Evolutionary conservation across 352 stramenopile species (phyloP).

Genomic region (Phytophthora quininea): DNA sequence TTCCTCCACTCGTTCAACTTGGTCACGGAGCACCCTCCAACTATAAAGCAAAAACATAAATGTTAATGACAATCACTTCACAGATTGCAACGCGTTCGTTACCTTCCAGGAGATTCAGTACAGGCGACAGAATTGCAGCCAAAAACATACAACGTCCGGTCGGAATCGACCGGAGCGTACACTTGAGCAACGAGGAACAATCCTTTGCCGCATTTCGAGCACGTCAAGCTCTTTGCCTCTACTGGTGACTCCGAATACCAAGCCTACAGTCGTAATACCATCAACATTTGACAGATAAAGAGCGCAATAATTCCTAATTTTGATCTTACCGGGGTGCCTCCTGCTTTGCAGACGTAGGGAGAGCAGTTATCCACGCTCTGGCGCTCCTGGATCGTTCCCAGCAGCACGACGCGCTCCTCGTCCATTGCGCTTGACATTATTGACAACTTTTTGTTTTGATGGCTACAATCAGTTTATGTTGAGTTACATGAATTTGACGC

Average conservation of each 20-base stretch:
- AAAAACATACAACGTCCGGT: slow-evolving; percentile 85
- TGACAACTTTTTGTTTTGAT: no score
- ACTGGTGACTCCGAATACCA: slow-evolving; percentile 59
- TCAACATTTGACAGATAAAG: not conserved
- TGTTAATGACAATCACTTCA: no score
- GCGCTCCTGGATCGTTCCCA: slow-evolving; percentile 73
- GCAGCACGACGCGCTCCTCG: slow-evolving; percentile 63
- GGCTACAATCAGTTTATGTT: no score
- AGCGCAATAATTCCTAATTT: not conserved
- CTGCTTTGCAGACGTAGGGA: slow-evolving; percentile 79
- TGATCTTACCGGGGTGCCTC: slow-evolving; percentile 65
- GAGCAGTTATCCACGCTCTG: slow-evolving; percentile 68
- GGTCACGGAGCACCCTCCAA: slow-evolving; percentile 78
- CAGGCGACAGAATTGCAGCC: slow-evolving; percentile 85
- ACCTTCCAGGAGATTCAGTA: slow-evolving; percentile 59
- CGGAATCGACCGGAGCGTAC: slow-evolving; percentile 74
- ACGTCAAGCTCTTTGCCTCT: slow-evolving; percentile 49
- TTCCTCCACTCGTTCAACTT: slow-evolving; percentile 31
- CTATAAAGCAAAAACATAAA: slow-evolving; percentile 21
- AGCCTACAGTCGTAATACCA: slow-evolving; percentile 38
- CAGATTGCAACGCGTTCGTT: not conserved
- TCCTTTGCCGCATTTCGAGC: slow-evolving; percentile 56
- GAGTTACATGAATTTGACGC: not conserved
- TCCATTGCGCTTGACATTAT: slow-evolving; percentile 39
- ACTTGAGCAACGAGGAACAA: slow-evolving; percentile 82